phyloP scores from a whole-genome alignment of 768 basidiomycete genomes.

The Tulasnella sp. region DNA sequence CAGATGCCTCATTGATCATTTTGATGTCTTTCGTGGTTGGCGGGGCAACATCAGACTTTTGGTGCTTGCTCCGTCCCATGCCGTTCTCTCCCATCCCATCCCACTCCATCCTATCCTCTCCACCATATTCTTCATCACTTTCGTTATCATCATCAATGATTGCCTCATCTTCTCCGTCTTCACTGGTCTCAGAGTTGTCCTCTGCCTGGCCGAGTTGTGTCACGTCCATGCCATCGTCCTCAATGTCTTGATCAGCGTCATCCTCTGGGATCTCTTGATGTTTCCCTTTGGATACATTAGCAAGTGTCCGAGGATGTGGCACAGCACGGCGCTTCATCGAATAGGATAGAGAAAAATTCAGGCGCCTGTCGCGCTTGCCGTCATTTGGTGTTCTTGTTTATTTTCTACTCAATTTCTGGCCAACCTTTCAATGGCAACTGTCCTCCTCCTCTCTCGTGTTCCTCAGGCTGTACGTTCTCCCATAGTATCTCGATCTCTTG shows the following conservation, averaged over 20 bases:
- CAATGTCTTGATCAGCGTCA: constrained; percentile 11
- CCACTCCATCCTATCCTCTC: constrained; percentile 5
- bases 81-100: neutral
- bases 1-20: constrained; percentile 57
- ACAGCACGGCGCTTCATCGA: neutral
- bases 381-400: too few species aligned
- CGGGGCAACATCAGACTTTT: constrained; percentile 23
- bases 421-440: too few species aligned
- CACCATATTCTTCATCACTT: constrained; percentile 18
- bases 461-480: too few species aligned
- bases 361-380: neutral
- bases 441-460: too few species aligned
- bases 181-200: neutral
- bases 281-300: too few species aligned
- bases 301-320: too few species aligned
- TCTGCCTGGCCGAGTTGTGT: neutral
- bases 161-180: constrained; percentile 9
- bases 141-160: constrained; percentile 16
- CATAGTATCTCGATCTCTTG: too few species aligned
- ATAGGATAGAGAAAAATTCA: neutral
- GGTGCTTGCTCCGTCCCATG: constrained; percentile 13
- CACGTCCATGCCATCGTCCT: constrained; percentile 6
- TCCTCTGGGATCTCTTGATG: neutral
- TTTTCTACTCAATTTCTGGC: too few species aligned
- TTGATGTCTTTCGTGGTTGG: constrained; percentile 45